phyloP scores from a whole-genome alignment of 1,284 basidiomycete species.

The Boletus semigastroideus region DNA sequence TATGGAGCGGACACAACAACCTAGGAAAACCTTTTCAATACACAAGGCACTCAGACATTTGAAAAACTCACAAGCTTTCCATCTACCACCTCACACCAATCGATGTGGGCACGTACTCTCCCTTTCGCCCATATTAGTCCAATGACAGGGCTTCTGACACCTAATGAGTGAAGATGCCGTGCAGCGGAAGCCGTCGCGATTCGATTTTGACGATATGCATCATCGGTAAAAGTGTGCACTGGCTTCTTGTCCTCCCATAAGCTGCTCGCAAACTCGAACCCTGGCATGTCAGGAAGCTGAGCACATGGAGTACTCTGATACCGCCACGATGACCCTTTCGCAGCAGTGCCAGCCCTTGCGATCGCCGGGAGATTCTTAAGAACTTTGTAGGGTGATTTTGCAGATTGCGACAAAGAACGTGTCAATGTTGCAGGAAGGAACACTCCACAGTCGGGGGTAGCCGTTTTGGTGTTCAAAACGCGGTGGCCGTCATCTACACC shows the following conservation, averaged over 20 bases:
- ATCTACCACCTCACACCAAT: conserved; percentile 46
- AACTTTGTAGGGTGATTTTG: conserved; percentile 46
- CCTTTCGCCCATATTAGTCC: conserved; percentile 56
- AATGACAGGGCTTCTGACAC: conserved; percentile 47
- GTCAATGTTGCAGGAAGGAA: conserved; percentile 43
- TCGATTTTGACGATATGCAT: conserved; percentile 58
- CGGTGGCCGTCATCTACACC: conserved; percentile 36
- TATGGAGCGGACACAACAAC: conserved; percentile 52
- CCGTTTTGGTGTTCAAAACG: conserved; percentile 45
- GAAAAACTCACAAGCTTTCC: conserved; percentile 33
- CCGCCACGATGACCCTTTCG: conserved; percentile 46
- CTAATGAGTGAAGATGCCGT: conserved; percentile 50
- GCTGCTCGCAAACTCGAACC: conserved; percentile 54
- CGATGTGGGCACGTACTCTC: conserved; percentile 52
- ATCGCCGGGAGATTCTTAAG: conserved; percentile 42
- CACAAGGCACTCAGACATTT: not conserved
- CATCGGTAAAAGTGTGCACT: conserved; percentile 44
- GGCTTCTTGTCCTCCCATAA: conserved; percentile 64
- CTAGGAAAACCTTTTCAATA: conserved; percentile 29
- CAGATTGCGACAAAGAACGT: conserved; percentile 40
- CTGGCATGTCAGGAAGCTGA: conserved; percentile 42
- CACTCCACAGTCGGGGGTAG: conserved; percentile 48
- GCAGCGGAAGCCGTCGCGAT: conserved; percentile 51
- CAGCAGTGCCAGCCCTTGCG: conserved; percentile 37
- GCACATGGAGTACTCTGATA: conserved; percentile 52